Evolutionary conservation across 1,139 yeast species (phyloP), one percentile per base, ranked within the genome.

Genomic region (Nakaseomyces kungkrabaensis): DNA sequence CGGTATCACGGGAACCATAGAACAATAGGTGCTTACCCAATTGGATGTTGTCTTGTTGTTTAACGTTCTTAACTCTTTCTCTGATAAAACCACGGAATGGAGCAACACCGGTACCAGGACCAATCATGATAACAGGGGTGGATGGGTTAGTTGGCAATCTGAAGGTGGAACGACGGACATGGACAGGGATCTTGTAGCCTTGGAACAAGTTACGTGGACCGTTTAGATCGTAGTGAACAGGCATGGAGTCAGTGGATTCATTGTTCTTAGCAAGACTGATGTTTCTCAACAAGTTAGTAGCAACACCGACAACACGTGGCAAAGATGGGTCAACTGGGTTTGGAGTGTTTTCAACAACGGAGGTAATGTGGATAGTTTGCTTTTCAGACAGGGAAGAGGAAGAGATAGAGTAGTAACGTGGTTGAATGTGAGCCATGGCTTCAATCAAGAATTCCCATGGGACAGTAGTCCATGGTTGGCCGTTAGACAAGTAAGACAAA

Each of bases 81-180:
- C 95, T 82, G 42, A 92, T 70, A 58, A 92, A 89, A 2, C 95
- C 97, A 70, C 97, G 83, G 73, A 92, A 85, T 54, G 98, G 98
- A 9, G 98, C 97, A 51, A 92, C 92, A 66, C 98, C 98, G 6
- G 98, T 92, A 57, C 98, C 98, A 46, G 98, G 97, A 37, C 98
- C 98, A 65, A 92, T 77, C 84, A 90, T 80, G 59, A 92, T 87
- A 36, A 92, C 77, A 7, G 98, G 97, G 45, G 84, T 81, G 13
- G 78, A 68, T 32, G 95, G 83, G 64, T 87, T 87, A 13, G 89
- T 75, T n/a, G 98, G 98, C 56, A 92, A 76, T 73, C 88, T 90
- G 73, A 92, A 92, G 51, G 94, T 86, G 7, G 97, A 89, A 70
- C 94, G 88, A 71, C 98, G 85, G 46, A 92, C 85, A 67, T 89